Conservation (phyloP, 2,329 filamentous ascomycete species). For the Sordariomycetes sp. region DNA sequence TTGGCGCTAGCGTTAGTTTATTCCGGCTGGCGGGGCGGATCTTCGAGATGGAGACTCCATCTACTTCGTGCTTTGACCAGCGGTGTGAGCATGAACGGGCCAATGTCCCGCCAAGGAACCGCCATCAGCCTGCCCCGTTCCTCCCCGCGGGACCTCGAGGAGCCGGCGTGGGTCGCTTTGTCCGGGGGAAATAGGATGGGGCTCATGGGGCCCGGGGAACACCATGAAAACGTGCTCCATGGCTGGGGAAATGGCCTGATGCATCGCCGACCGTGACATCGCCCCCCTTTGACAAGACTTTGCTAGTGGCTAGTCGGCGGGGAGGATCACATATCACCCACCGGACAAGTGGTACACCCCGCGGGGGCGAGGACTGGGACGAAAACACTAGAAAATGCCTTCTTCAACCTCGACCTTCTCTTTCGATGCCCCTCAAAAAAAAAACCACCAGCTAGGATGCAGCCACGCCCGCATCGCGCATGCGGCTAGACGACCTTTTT, state of each 20-base stretch:
- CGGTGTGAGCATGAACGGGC: not conserved
- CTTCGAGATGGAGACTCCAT: no score
- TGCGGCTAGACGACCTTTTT: not conserved
- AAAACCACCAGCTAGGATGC: not conserved
- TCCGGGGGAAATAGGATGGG: no score
- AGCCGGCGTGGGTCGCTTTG: no score
- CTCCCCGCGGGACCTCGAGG: no score
- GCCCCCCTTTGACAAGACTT: not conserved
- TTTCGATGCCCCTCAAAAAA: not conserved
- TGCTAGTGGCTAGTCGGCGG: not conserved
- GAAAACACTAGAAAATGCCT: not conserved
- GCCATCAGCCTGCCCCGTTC: no score
- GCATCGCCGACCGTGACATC: no score
- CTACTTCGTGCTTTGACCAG: not conserved
- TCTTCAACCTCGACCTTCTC: not conserved
- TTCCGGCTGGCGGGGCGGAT: no score
- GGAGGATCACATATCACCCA: not conserved
- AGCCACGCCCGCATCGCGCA: not conserved
- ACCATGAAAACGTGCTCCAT: no score
- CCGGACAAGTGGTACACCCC: not conserved
- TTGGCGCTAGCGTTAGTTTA: no score
- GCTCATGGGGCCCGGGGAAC: no score
- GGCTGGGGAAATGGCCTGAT: no score
- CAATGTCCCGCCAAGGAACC: not conserved
- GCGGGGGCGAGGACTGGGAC: not conserved